Evolutionary conservation across 257 asterid genomes (phyloP).

Genomic region (Nicotiana otophora): DNA sequence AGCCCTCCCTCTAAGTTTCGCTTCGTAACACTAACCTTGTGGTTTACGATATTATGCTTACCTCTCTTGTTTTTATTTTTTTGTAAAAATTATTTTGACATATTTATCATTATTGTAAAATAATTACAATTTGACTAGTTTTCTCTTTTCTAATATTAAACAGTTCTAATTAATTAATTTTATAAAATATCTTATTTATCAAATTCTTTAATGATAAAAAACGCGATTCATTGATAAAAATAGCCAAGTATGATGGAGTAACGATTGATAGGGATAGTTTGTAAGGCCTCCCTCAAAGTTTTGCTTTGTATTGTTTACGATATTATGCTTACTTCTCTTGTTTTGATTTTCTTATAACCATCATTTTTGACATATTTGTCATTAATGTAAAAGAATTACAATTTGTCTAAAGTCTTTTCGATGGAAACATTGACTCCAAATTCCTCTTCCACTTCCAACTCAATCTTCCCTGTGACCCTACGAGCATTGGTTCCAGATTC

Average conservation of each 20-base stretch:
- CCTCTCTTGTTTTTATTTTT: not conserved
- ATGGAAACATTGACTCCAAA: not conserved
- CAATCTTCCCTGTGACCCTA: not conserved
- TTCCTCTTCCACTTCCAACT: not conserved
- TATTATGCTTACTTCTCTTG: not conserved
- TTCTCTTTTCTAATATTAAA: not conserved
- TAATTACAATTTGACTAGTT: not conserved
- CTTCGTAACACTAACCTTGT: not conserved
- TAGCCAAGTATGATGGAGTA: not conserved
- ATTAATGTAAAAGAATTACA: not conserved
- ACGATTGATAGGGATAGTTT: not conserved
- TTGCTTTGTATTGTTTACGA: not conserved
- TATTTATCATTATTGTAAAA: not conserved
- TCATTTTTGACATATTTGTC: not conserved
- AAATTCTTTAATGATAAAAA: not conserved
- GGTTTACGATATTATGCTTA: not conserved
- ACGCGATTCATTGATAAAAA: not conserved
- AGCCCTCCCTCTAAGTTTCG: not conserved
- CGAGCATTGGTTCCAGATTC: not conserved
- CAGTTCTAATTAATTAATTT: not conserved
- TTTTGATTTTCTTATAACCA: not conserved
- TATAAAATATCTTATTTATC: not conserved
- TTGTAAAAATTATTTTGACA: not conserved
- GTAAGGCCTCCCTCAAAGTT: not conserved
- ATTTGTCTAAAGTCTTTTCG: not conserved